Conservation (phyloP, 495 filamentous ascomycete species). For the Hypoxylon crocopeplum region DNA sequence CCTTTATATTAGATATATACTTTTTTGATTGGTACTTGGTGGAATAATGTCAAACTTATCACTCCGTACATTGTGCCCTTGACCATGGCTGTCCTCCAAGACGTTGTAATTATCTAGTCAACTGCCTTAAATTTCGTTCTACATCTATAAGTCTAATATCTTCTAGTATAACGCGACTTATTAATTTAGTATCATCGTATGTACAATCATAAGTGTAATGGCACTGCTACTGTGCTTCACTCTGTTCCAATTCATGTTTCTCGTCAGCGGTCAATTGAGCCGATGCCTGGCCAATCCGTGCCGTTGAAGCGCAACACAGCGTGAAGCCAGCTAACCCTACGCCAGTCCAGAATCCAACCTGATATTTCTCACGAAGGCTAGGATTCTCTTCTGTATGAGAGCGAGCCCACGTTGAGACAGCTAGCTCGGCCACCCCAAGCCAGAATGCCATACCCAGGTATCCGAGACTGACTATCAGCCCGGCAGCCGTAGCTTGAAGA, state of each 20-base stretch:
- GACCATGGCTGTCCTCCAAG: no score
- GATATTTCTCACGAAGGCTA: constrained; percentile 59
- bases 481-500: constrained; percentile 79
- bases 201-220: no score
- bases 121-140: no score
- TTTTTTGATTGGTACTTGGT: no score
- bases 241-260: constrained; percentile 40
- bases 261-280: constrained; percentile 76
- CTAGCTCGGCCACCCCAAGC: constrained; percentile 76
- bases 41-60: no score
- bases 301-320: constrained; percentile 63
- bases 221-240: no score
- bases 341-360: constrained; percentile 72
- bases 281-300: constrained; percentile 70
- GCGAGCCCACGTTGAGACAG: constrained; percentile 56
- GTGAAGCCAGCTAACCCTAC: constrained; percentile 64
- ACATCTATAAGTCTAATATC: no score
- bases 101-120: no score
- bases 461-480: constrained; percentile 59
- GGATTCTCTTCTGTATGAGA: constrained; percentile 48
- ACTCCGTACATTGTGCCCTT: no score
- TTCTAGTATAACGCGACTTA: no score
- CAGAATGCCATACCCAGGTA: constrained; percentile 86
- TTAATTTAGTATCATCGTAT: no score
- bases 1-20: no score